These are phyloP conservation scores for Chaetomium strumarium DNA, from an alignment of 2,329 filamentous ascomycete genomes.

Conservation along the genomic window DNA sequence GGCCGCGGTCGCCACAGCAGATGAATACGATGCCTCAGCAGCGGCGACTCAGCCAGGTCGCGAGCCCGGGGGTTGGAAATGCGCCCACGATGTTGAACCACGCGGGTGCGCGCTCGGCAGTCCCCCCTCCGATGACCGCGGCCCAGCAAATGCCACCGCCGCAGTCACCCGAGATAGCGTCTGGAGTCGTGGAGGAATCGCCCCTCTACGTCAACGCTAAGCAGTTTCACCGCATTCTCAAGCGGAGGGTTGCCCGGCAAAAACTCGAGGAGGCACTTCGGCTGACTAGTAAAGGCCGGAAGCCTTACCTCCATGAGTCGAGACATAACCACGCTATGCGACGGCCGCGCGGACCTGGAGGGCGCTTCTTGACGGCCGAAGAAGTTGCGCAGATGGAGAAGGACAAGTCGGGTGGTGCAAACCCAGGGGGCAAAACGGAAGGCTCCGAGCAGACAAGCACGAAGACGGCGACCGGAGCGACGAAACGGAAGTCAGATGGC, in stretches of 20 bases:
- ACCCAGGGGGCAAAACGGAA: constrained; percentile 20
- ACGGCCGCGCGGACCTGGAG: constrained; percentile 84
- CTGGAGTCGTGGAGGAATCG: constrained; percentile 74
- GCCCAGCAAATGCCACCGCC: constrained; percentile 61
- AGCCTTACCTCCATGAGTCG: constrained; percentile 95
- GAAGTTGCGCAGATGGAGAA: constrained; percentile 88
- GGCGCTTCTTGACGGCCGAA: constrained; percentile 91
- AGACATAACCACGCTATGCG: constrained; percentile 98
- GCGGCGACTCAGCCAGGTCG: constrained; percentile 70
- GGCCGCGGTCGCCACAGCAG: constrained; percentile 70
- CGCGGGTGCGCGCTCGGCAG: constrained; percentile 42
- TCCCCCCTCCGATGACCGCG: constrained; percentile 55
- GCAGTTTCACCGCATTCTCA: constrained; percentile 95
- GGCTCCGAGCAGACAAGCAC: constrained; percentile 23
- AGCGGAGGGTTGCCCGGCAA: constrained; percentile 86
- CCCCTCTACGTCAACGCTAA: constrained; percentile 98
- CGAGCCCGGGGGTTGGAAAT: constrained; percentile 67
- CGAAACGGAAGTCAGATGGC: constrained; percentile 57
- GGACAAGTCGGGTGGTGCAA: constrained; percentile 37
- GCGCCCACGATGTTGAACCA: constrained; percentile 74
- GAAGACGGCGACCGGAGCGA: constrained; percentile 36
- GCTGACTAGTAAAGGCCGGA: constrained; percentile 88
- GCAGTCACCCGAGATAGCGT: constrained; percentile 74
- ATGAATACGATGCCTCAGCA: constrained; percentile 56
- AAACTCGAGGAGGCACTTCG: constrained; percentile 88